phyloP scores from a whole-genome alignment of 371 early-diverging fungal species.

The Mortierella sp. region DNA sequence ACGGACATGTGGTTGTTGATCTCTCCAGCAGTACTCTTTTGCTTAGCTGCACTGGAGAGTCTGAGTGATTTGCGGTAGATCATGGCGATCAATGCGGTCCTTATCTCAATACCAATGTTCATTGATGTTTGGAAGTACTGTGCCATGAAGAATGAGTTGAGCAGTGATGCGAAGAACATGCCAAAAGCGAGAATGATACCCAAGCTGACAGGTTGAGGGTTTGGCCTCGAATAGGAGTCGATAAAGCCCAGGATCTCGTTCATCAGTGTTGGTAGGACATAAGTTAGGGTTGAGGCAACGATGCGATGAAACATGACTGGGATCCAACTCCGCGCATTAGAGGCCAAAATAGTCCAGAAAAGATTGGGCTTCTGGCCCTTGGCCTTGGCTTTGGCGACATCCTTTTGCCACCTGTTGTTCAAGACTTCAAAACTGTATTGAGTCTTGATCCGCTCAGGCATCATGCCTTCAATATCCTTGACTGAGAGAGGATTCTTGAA shows the following conservation, averaged over 20 bases:
- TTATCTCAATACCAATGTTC: conserved; percentile 58
- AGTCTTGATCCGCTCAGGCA: conserved; percentile 32
- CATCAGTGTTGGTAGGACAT: conserved; percentile 32
- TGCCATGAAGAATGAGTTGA: conserved; percentile 48
- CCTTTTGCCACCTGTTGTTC: conserved; percentile 25
- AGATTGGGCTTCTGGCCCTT: conserved; percentile 27
- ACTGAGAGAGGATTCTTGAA: conserved; percentile 29
- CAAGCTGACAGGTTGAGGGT: conserved; percentile 33
- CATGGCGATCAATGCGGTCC: conserved; percentile 64
- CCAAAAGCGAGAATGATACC: conserved; percentile 55
- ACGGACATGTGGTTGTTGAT: conserved; percentile 87
- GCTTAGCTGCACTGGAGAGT: conserved; percentile 65
- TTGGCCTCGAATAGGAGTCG: conserved; percentile 20
- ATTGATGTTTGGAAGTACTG: conserved; percentile 55
- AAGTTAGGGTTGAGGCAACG: conserved; percentile 36
- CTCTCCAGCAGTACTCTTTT: conserved; percentile 70
- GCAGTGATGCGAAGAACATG: conserved; percentile 49
- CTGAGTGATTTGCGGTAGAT: conserved; percentile 70
- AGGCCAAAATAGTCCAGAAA: conserved; percentile 30
- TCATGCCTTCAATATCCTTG: conserved; percentile 41
- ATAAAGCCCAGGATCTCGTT: conserved; percentile 34
- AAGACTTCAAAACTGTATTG: conserved; percentile 14
- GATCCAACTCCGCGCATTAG: conserved; percentile 24
- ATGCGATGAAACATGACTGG: conserved; percentile 41
- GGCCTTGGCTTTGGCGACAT: conserved; percentile 24